A percentile compares a stretch with the other conserved stretches of the same genome.
These are phyloP conservation scores for Gossypium schwendimanii DNA, from an alignment of 441 rosid genomes.

Conservation along the genomic window DNA sequence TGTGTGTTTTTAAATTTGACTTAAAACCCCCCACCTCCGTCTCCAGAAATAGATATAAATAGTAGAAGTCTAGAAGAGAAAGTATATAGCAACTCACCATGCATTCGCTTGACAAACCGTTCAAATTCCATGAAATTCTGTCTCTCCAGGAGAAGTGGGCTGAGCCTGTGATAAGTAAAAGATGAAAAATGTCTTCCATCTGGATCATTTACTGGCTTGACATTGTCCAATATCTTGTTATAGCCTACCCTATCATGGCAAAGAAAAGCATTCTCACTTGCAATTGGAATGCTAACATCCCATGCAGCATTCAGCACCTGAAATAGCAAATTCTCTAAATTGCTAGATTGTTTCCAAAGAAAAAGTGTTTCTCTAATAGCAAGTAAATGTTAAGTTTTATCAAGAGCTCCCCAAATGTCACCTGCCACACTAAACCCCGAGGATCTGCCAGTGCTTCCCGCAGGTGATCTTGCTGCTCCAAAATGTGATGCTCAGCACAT, in stretches of 20 bases:
- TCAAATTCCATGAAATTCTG: conserved; percentile 72
- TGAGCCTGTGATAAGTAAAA: conserved; percentile 73
- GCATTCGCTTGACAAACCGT: conserved; percentile 76
- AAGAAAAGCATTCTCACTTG: conserved; percentile 67
- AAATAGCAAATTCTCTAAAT: conserved; percentile 14
- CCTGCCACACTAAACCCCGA: conserved; percentile 86
- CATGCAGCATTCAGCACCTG: conserved; percentile 93
- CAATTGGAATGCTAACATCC: conserved; percentile 55
- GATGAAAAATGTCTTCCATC: conserved; percentile 69
- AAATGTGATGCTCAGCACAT: conserved; percentile 43
- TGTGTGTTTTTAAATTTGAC: neutral
- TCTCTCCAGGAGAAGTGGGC: conserved; percentile 69
- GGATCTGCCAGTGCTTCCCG: conserved; percentile 58
- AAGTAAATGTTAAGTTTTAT: neutral
- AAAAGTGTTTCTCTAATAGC: conserved; percentile 1
- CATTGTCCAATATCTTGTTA: conserved; percentile 67
- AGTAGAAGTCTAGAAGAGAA: neutral
- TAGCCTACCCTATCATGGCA: conserved; percentile 66
- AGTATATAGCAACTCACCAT: conserved; percentile 41
- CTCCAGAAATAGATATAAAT: neutral
- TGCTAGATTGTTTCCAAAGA: neutral
- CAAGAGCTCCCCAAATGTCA: conserved; percentile 25
- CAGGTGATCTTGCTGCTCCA: conserved; percentile 58
- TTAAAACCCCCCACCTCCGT: neutral
- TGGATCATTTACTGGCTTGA: conserved; percentile 75